Percentiles rank a stretch among this genome's conserved stretches.
These are phyloP conservation scores for Monilinia polystroma DNA, from an alignment of 2,329 filamentous ascomycete species.

Conservation along the genomic window DNA sequence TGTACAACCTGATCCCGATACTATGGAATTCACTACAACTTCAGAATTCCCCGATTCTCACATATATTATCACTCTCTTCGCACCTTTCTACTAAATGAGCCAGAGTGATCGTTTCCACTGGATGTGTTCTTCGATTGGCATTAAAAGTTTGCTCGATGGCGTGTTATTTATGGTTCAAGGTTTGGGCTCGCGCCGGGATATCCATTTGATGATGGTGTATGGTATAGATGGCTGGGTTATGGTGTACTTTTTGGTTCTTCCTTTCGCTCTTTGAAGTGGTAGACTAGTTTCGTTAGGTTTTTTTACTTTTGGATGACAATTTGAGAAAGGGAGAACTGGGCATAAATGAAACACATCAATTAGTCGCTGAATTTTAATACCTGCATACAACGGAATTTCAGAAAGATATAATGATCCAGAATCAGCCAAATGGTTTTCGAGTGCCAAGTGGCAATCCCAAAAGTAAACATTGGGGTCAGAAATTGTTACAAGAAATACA, in stretches of 20 bases:
- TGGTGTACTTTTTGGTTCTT: neutral
- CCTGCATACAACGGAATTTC: no score
- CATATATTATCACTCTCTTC: slow-evolving; percentile 6
- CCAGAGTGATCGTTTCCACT: neutral
- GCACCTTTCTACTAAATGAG: neutral
- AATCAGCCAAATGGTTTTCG: no score
- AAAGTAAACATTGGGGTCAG: no score
- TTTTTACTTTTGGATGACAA: neutral
- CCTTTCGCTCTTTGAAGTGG: neutral
- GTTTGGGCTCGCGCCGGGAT: neutral
- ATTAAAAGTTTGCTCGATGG: no score
- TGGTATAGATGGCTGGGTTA: neutral
- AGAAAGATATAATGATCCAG: neutral
- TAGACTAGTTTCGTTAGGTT: neutral
- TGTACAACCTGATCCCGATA: neutral
- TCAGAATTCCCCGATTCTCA: neutral
- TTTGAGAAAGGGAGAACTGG: neutral
- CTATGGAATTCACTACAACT: neutral
- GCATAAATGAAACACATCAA: neutral
- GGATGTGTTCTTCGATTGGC: neutral
- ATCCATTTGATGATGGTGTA: neutral
- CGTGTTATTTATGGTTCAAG: neutral
- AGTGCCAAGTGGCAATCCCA: no score
- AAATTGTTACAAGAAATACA: no score
- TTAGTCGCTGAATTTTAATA: no score